Conservation (phyloP, 2,329 filamentous ascomycete genomes). For the Sporothrix phasma region DNA sequence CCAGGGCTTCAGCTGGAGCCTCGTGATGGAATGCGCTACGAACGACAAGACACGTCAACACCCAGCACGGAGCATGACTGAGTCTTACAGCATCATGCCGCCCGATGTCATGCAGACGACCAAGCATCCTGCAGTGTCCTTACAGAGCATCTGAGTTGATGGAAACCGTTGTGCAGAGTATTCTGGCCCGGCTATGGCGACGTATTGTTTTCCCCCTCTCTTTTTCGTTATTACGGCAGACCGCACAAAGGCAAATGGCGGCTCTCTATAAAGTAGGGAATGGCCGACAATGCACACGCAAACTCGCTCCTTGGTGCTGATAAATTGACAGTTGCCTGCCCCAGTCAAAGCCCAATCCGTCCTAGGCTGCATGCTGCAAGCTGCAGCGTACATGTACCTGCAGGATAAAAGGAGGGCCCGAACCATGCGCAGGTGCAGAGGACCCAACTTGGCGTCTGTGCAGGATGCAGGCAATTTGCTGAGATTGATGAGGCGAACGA, state of each 20-base stretch:
- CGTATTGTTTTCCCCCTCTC: background rate
- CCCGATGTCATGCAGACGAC: background rate
- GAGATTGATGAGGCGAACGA: background rate
- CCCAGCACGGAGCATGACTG: background rate
- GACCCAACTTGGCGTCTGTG: too few species aligned
- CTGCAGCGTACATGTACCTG: constrained; percentile 14
- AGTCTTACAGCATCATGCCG: background rate
- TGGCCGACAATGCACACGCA: background rate
- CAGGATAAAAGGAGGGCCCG: background rate
- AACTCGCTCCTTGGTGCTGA: background rate
- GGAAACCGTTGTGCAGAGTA: background rate
- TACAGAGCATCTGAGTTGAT: background rate
- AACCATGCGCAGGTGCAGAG: constrained; percentile 1
- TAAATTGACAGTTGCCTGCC: background rate
- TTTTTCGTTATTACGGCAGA: too few species aligned
- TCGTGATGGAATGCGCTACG: background rate
- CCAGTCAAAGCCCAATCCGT: background rate
- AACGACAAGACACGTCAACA: too few species aligned
- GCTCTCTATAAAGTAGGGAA: background rate
- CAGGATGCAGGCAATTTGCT: background rate
- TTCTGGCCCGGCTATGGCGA: background rate
- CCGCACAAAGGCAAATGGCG: background rate
- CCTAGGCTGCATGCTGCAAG: constrained; percentile 9
- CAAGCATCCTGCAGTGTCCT: background rate
- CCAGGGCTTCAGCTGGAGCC: background rate